These are phyloP conservation scores for Cornus controversa DNA, from an alignment of 148 eudicot species.

Conservation along the genomic window DNA sequence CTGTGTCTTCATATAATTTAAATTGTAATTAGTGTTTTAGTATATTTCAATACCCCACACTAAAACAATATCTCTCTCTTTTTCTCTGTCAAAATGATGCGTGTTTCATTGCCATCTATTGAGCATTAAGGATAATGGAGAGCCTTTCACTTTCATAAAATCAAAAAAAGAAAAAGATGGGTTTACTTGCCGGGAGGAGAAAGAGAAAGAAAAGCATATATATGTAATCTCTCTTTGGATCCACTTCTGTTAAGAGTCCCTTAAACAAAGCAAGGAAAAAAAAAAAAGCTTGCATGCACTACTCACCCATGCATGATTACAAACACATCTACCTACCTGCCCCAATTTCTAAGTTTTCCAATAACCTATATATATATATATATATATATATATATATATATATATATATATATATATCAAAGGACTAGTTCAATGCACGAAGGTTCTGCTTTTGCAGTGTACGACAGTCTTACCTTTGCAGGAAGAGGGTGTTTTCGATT, in stretches of 20 bases:
- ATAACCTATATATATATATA: not conserved
- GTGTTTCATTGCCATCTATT: not conserved
- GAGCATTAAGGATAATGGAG: not conserved
- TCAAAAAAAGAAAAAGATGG: not conserved
- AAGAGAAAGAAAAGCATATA: not conserved
- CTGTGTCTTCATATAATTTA: not conserved
- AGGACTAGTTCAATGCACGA: too few relatives aligned
- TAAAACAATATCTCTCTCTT: not conserved
- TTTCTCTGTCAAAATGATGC: not conserved
- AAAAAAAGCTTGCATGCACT: not conserved
- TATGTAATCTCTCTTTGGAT: not conserved
- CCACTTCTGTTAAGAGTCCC: not conserved
- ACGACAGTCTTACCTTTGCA: too few relatives aligned
- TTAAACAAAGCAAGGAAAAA: not conserved
- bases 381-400: too few relatives aligned
- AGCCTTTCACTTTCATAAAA: not conserved
- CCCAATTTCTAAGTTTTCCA: not conserved
- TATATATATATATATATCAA: too few relatives aligned
- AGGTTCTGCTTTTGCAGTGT: too few relatives aligned
- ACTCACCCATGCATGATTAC: not conserved
- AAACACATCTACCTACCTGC: not conserved
- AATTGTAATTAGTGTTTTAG: too few relatives aligned
- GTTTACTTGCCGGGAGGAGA: slow-evolving; percentile 10
- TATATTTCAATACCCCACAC: not conserved
- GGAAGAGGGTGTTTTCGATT: too few relatives aligned